These are phyloP conservation scores for Zymoseptoria tritici DNA, from an alignment of 2,329 filamentous ascomycete genomes.

Conservation along the genomic window DNA sequence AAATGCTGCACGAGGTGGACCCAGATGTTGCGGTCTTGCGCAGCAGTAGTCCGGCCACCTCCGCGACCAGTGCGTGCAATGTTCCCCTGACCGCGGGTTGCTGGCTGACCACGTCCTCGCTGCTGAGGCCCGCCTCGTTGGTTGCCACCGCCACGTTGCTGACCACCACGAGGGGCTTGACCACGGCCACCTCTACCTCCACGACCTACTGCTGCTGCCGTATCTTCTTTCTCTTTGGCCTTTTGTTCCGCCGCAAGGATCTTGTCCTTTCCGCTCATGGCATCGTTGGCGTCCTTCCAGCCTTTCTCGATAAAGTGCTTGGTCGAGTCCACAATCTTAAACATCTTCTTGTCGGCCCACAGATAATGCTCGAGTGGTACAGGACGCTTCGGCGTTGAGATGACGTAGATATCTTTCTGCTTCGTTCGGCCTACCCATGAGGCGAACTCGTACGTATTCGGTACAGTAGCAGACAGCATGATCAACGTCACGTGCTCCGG, in stretches of 20 bases:
- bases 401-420: slow-evolving; percentile 98
- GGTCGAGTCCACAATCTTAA: slow-evolving; percentile 89
- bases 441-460: slow-evolving; percentile 95
- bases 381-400: slow-evolving; percentile 90
- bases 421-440: slow-evolving; percentile 98
- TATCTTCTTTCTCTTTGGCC: slow-evolving; percentile 39
- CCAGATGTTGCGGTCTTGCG: slow-evolving; percentile 95
- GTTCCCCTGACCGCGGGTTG: slow-evolving; percentile 61
- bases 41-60: slow-evolving; percentile 78
- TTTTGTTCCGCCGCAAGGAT: slow-evolving; percentile 46
- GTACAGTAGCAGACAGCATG: slow-evolving; percentile 88
- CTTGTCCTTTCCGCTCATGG: slow-evolving; percentile 76
- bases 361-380: slow-evolving; percentile 93
- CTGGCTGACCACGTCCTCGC: slow-evolving; percentile 48
- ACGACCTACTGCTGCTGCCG: slow-evolving; percentile 44
- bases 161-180: slow-evolving; percentile 46
- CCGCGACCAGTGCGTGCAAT: slow-evolving; percentile 83
- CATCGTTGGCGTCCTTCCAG: slow-evolving; percentile 88
- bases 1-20: slow-evolving; percentile 90
- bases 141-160: slow-evolving; percentile 37
- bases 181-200: slow-evolving; percentile 46
- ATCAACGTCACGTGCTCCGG: slow-evolving; percentile 96
- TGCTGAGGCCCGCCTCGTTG: slow-evolving; percentile 45
- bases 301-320: slow-evolving; percentile 87
- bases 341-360: slow-evolving; percentile 86